Evolutionary conservation across 176 grass and related monocot genomes (phyloP).

Genomic region (Oryza longistaminata): DNA sequence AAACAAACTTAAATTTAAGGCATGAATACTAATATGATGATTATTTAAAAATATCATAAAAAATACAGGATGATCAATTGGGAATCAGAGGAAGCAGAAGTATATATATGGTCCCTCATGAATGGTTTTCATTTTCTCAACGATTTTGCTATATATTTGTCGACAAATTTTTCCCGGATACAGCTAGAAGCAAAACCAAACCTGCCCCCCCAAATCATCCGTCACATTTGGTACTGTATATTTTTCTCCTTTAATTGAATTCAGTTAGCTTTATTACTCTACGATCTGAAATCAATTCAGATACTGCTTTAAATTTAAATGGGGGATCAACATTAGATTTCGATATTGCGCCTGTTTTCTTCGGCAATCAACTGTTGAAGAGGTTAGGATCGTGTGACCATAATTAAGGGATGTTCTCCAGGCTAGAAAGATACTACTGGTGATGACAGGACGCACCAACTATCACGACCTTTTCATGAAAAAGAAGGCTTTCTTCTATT

Average conservation of each 20-base stretch:
- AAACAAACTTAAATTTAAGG: too few relatives aligned
- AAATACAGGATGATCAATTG: too few relatives aligned
- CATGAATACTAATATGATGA: too few relatives aligned
- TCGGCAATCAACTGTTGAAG: not conserved
- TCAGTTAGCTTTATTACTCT: not conserved
- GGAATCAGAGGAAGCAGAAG: too few relatives aligned
- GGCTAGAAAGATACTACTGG: not conserved
- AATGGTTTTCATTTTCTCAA: too few relatives aligned
- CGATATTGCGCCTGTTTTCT: not conserved
- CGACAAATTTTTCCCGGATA: too few relatives aligned
- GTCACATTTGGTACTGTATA: not conserved
- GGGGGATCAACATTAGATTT: not conserved
- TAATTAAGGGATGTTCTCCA: not conserved
- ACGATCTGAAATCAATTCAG: constrained; percentile 4
- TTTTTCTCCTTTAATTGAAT: constrained; percentile 2
- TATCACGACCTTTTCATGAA: not conserved
- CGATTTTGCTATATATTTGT: too few relatives aligned
- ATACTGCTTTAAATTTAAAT: not conserved
- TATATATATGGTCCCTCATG: too few relatives aligned
- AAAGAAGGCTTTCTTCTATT: not conserved
- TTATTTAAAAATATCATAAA: too few relatives aligned
- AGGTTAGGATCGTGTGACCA: not conserved
- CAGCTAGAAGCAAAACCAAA: not conserved
- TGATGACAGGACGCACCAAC: not conserved
- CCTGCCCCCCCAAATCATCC: not conserved